A percentile compares a stretch with the other conserved stretches of the same genome.
These are phyloP conservation scores for Viola odorata DNA, from an alignment of 345 rosid species.

Conservation along the genomic window DNA sequence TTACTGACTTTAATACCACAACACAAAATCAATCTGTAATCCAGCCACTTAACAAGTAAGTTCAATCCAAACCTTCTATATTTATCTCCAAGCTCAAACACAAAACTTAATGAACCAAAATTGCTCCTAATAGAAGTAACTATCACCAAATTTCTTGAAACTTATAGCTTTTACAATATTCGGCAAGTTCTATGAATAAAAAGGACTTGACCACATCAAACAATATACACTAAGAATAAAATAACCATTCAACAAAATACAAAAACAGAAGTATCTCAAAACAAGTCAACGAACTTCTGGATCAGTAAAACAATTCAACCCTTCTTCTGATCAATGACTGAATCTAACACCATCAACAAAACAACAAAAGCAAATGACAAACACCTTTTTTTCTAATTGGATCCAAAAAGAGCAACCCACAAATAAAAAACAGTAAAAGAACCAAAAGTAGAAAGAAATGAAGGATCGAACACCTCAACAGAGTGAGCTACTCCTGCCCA, in stretches of 20 bases:
- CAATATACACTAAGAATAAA: not conserved
- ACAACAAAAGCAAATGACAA: not conserved
- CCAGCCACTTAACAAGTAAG: conserved; percentile 10
- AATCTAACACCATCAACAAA: not conserved
- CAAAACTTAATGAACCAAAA: no score
- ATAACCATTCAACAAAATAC: conserved; percentile 9
- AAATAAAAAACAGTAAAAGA: not conserved
- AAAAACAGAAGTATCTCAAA: not conserved
- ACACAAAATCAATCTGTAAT: conserved; percentile 23
- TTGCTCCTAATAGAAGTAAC: not conserved
- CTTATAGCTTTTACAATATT: not conserved
- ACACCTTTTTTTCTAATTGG: not conserved
- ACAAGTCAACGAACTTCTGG: not conserved
- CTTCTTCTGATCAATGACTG: not conserved
- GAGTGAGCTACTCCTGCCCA: not conserved
- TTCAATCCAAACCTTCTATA: not conserved
- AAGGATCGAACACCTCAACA: not conserved
- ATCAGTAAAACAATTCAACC: not conserved
- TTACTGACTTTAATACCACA: conserved; percentile 4
- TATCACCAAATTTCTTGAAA: conserved; percentile 4
- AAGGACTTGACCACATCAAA: not conserved
- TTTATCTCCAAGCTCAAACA: no score
- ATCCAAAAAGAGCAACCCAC: not conserved
- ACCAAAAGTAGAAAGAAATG: not conserved
- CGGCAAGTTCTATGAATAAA: not conserved